phyloP scores from a whole-genome alignment of 176 grass and related monocot genomes.

The Hordeum marinum region DNA sequence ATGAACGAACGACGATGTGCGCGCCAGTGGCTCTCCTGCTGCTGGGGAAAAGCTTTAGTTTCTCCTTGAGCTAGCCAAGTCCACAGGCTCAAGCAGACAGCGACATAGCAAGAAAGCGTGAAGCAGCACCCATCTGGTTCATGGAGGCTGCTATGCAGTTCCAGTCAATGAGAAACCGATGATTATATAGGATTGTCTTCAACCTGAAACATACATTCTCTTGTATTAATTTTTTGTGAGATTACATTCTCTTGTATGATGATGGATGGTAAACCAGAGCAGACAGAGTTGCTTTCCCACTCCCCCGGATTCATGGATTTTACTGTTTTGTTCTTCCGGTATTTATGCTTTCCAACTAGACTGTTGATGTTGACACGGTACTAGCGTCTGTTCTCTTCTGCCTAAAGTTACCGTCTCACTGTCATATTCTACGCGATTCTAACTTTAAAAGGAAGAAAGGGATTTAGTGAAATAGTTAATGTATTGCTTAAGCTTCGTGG shows the following conservation, averaged over 20 bases:
- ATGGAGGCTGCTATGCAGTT: neutral
- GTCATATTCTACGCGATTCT: neutral
- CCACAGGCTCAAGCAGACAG: neutral
- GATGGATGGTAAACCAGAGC: neutral
- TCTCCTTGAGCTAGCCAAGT: neutral
- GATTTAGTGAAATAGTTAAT: no score
- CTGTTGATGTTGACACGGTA: neutral
- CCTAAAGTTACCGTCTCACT: neutral
- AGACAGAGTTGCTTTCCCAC: neutral
- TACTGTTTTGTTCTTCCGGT: neutral
- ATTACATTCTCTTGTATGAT: neutral
- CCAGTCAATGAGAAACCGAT: constrained; percentile 29
- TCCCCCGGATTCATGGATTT: neutral
- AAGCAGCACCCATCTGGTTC: neutral
- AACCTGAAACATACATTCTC: neutral
- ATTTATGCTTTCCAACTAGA: neutral
- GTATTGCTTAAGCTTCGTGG: no score
- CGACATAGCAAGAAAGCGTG: neutral
- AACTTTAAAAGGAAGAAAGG: no score
- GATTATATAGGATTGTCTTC: neutral
- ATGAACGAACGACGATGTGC: neutral
- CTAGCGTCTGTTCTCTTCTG: neutral
- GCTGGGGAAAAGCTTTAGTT: neutral
- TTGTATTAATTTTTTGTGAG: no score
- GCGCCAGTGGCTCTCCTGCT: neutral